Conservation (phyloP, 176 grass and related monocot genomes). For the Rhynchospora pubera region DNA sequence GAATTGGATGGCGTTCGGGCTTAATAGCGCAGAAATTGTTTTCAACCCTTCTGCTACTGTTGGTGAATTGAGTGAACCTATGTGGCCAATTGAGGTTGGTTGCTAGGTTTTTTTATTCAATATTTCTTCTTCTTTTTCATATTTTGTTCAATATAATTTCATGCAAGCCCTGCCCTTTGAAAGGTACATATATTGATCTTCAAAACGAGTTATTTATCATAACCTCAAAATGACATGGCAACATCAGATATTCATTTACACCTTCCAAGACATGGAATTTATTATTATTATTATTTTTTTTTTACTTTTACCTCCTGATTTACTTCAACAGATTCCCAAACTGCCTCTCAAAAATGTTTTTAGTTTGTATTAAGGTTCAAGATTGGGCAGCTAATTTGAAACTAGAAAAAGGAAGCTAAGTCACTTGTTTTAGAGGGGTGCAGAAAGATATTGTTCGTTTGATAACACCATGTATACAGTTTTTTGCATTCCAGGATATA, state of each 20-base stretch:
- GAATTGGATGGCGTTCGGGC: constrained; percentile 96
- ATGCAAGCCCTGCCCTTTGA: not conserved
- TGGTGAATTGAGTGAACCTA: constrained; percentile 96
- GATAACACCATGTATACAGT: not conserved
- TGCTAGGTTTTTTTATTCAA: not conserved
- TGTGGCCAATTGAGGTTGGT: constrained; percentile 96
- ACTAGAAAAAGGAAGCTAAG: not conserved
- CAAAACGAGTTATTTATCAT: constrained; percentile 1
- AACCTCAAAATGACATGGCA: not conserved
- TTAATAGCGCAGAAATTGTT: constrained; percentile 95
- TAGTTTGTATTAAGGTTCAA: not conserved
- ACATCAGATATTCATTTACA: not conserved
- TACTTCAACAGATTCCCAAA: not conserved
- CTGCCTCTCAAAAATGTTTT: not conserved
- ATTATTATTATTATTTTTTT: not conserved
- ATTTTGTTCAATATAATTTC: not conserved
- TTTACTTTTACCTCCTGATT: not conserved
- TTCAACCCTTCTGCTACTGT: constrained; percentile 98
- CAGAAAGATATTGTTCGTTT: not conserved
- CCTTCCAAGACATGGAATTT: not conserved
- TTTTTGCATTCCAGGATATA: not conserved
- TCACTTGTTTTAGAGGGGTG: not conserved
- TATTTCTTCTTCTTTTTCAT: not conserved
- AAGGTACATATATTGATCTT: not conserved
- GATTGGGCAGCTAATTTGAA: not conserved